These are phyloP conservation scores for Solanum hybrid DNA, from an alignment of 305 asterid genomes.

Conservation along the genomic window DNA sequence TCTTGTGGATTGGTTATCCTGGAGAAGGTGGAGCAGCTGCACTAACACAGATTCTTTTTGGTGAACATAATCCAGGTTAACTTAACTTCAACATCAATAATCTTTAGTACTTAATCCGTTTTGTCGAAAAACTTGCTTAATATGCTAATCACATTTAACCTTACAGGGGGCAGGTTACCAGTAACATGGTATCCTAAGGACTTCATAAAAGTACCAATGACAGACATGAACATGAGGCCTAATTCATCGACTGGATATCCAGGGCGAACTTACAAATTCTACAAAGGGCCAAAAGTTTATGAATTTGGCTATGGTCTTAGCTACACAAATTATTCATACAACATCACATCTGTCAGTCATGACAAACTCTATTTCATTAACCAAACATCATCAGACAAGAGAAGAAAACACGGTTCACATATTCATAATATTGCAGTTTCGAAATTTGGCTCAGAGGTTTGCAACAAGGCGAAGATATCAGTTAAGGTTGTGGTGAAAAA, in stretches of 20 bases:
- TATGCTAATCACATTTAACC: not conserved
- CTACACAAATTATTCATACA: slow-evolving; percentile 42
- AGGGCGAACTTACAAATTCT: slow-evolving; percentile 68
- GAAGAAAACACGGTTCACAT: not conserved
- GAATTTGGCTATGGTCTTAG: slow-evolving; percentile 68
- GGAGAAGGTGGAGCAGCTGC: slow-evolving; percentile 65
- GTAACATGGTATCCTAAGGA: slow-evolving; percentile 57
- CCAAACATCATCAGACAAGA: not conserved
- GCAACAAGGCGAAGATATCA: slow-evolving; percentile 27
- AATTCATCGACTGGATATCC: slow-evolving; percentile 52
- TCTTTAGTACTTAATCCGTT: not conserved
- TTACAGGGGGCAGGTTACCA: slow-evolving; percentile 47
- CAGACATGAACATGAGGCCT: slow-evolving; percentile 75
- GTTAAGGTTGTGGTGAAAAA: slow-evolving; percentile 31
- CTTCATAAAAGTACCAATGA: slow-evolving; percentile 37
- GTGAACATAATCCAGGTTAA: slow-evolving; percentile 64
- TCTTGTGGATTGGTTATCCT: slow-evolving; percentile 69
- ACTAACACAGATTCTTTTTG: slow-evolving; percentile 55
- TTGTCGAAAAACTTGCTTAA: not conserved
- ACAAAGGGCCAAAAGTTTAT: slow-evolving; percentile 47
- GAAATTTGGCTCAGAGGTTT: slow-evolving; percentile 21
- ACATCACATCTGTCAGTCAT: slow-evolving; percentile 26
- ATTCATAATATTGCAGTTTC: slow-evolving; percentile 22
- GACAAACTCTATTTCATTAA: slow-evolving; percentile 17
- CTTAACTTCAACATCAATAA: not conserved